Evolutionary conservation across 116 monocot species (phyloP), one percentile per base, ranked within the genome.

Genomic region (Thalassia testudinum): DNA sequence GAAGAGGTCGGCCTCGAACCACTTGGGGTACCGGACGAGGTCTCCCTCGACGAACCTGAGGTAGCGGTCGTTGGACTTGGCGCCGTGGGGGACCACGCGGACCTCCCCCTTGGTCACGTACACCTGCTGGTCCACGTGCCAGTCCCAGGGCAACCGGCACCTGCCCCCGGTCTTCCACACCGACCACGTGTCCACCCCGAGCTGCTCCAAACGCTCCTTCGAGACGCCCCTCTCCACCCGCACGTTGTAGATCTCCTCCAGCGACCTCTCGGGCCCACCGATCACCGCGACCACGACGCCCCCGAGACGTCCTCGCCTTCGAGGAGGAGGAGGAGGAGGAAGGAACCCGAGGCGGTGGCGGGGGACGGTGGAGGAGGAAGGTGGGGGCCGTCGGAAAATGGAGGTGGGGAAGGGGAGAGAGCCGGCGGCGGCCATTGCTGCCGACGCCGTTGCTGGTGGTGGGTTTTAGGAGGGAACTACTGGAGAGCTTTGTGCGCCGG

Each of bases 61-160:
- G 83, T 69, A 68, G 13, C 67, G 59, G 20, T 66, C 61, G 38
- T 55, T 65, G 62, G 72, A 73, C 23, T 44, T 53, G 25, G 43
- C 42, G 6, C 87, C 93, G 62, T 84, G 76, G 14, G 93, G 93
- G 26, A 95, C 70, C 18, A 95, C 87, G n/a, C 81, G 64, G 29
- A 95, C 93, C 78, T 87, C 84, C 21, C 93, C 87, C 49, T 67
- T 70, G 52, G 81, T 76, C 17, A 93, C 77, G 66, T 84, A 93
- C 19, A 93, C 93, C 71, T 61, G 73, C 78, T 93, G 93, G 63
- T 93, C 93, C 17, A 93, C 87, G 70, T 93, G 83, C 93, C 93
- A 93, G 80, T 93, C 75, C 93, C 93, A 93, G 0, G 93, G 83
- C 18, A 93, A 21, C 47, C 28, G 60, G 71, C 87, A 83, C 75